Base-by-base conservation (phyloP, 148 eudicot species). In the Polygonum aviculare region DNA sequence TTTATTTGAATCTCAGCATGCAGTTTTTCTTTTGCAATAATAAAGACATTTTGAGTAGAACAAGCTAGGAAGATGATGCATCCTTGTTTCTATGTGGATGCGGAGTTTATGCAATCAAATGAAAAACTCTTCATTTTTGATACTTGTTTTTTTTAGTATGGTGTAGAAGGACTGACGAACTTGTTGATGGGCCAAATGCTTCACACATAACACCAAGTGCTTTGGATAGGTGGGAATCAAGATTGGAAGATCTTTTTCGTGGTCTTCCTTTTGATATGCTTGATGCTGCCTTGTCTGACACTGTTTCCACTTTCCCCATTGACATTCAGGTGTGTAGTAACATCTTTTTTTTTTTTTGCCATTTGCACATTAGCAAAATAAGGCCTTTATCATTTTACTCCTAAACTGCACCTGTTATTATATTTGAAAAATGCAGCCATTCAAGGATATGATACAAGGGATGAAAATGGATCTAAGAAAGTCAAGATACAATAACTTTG, bases 101-200 rank as follows among this genome's bases (percentile, higher is more conserved):
- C 54, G 12, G 12, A 4, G 41, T 0, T 4, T 39, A 39, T 39
- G 4, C 7, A 39, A 0, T 0, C 41, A 39, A 7, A 41, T 41
- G 45, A 41, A 41, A 41, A 9, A 41, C 45, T 41, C 9, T 4
- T 41, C 45, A 41, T 31, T 31, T 14, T 12, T 0, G 57, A 75
- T 59, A 22, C 44, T 49, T 79, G 69, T 52, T 52, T 70, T 51
- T 63, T 80, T 76, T 84, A 95, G 99, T 95, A 70, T 95, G 99
- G 99, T 95, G 99, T 85, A 93, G 98, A 80, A 89, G 99, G 87
- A 95, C 99, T 9, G 99, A 95, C 81, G 99, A 95, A 81, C 97
- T 95, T 74, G 99, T 95, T 72, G 99, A 95, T 69, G 99, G 99
- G 57, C 98, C 96, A 16, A 95, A 95, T 85, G 99, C 98, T 49